These are phyloP conservation scores for Melastoma malabathricum DNA, from an alignment of 345 rosid genomes.

Conservation along the genomic window DNA sequence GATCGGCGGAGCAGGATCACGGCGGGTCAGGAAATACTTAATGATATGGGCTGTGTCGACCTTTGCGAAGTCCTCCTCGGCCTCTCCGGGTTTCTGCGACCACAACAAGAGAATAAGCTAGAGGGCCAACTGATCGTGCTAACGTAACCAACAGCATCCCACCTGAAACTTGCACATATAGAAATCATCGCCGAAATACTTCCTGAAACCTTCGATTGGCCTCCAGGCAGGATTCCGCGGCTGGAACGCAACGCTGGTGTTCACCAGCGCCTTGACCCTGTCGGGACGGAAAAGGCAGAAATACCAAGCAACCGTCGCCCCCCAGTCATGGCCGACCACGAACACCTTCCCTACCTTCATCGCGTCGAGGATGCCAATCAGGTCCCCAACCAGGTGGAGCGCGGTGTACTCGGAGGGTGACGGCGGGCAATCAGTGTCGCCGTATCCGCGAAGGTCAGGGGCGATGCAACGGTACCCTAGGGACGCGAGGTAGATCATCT, in stretches of 20 bases:
- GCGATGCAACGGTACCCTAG: constrained; percentile 58
- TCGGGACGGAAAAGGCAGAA: constrained; percentile 52
- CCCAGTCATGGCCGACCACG: constrained; percentile 73
- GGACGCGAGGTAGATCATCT: constrained; percentile 42
- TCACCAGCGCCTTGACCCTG: constrained; percentile 54
- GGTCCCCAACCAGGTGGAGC: constrained; percentile 20
- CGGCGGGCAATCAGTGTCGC: constrained; percentile 49
- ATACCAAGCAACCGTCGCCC: constrained; percentile 51
- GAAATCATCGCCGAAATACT: constrained; percentile 51
- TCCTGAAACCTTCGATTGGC: constrained; percentile 28
- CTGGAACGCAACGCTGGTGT: constrained; percentile 26
- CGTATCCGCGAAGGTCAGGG: constrained; percentile 66
- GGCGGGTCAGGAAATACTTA: constrained; percentile 28
- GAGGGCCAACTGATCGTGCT: too few relatives aligned
- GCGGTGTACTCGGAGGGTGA: constrained; percentile 25
- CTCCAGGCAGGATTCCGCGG: constrained; percentile 37
- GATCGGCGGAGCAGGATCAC: constrained; percentile 36
- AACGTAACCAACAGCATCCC: too few relatives aligned
- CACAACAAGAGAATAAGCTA: not conserved
- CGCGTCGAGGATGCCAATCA: constrained; percentile 19
- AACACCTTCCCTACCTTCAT: constrained; percentile 30
- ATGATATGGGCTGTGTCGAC: constrained; percentile 35
- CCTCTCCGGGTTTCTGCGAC: constrained; percentile 43
- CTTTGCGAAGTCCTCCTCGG: constrained; percentile 43
- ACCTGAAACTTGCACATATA: constrained; percentile 79